Percentiles rank a stretch among this genome's conserved stretches.
Evolutionary conservation across 2,329 filamentous ascomycete species (phyloP).

Genomic region (Hysterium pulicare): DNA sequence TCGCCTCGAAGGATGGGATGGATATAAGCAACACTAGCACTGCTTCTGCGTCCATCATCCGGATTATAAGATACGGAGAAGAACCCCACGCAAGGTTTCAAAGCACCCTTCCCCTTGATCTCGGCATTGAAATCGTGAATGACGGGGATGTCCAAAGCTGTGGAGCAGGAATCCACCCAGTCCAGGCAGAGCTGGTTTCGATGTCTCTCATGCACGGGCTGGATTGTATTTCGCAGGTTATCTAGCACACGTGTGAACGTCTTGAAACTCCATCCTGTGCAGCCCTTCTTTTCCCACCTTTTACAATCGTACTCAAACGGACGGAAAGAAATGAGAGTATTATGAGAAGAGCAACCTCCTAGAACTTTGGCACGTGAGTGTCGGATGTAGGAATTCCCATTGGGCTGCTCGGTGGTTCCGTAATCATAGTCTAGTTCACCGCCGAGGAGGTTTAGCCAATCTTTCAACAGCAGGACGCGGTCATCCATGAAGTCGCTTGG

Average conservation of each 20-base stretch:
- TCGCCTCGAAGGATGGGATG: slow-evolving; percentile 83
- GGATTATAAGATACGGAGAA: slow-evolving; percentile 91
- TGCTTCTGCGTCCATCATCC: slow-evolving; percentile 78
- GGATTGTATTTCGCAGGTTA: slow-evolving; percentile 83
- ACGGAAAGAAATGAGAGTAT: slow-evolving; percentile 89
- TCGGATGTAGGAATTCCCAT: slow-evolving; percentile 85
- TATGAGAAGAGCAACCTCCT: slow-evolving; percentile 89
- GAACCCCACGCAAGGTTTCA: slow-evolving; percentile 79
- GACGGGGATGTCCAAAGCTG: slow-evolving; percentile 74
- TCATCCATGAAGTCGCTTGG: slow-evolving; percentile 88
- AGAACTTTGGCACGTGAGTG: slow-evolving; percentile 91
- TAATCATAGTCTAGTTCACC: slow-evolving; percentile 90
- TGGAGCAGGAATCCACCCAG: slow-evolving; percentile 79
- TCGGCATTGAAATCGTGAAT: slow-evolving; percentile 84
- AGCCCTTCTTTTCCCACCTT: slow-evolving; percentile 78
- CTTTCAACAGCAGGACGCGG: slow-evolving; percentile 78
- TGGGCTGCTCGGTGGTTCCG: slow-evolving; percentile 83
- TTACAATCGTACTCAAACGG: slow-evolving; percentile 86
- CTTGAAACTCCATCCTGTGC: slow-evolving; percentile 82
- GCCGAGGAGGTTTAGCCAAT: slow-evolving; percentile 82
- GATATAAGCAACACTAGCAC: slow-evolving; percentile 87
- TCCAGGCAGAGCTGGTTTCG: slow-evolving; percentile 89
- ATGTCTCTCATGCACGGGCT: slow-evolving; percentile 81
- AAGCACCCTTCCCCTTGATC: slow-evolving; percentile 68
- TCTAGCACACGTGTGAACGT: slow-evolving; percentile 78